A percentile compares a stretch with the other conserved stretches of the same genome.
Evolutionary conservation across 768 basidiomycete genomes (phyloP).

Genomic region (Suillus variegatus): DNA sequence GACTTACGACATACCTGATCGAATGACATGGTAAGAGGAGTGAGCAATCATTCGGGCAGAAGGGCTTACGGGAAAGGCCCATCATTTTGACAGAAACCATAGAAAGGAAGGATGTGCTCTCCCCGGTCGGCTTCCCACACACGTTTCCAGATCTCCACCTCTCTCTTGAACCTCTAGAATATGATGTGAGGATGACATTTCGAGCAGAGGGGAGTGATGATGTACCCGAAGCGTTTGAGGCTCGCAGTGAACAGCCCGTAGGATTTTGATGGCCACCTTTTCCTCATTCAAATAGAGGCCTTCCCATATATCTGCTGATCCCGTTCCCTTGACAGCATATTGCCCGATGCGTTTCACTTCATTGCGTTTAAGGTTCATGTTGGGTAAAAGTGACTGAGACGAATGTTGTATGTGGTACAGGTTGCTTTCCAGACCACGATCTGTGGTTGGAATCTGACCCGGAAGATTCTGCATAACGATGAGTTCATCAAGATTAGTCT

Average conservation of each 20-base stretch:
- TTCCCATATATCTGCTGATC: conserved; percentile 57
- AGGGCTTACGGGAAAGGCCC: conserved; percentile 54
- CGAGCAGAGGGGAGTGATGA: conserved; percentile 1
- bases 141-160: conserved; percentile 55
- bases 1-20: conserved; percentile 55
- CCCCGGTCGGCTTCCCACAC: conserved; percentile 56
- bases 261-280: conserved; percentile 58
- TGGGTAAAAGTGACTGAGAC: conserved; percentile 49
- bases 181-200: neutral
- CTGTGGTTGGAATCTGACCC: conserved; percentile 21
- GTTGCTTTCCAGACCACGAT: conserved; percentile 48
- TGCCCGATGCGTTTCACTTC: conserved; percentile 52
- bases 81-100: conserved; percentile 56
- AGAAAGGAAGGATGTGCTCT: conserved; percentile 55
- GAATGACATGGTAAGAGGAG: conserved; percentile 6
- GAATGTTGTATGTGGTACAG: conserved; percentile 50
- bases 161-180: conserved; percentile 49
- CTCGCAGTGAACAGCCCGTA: conserved; percentile 51
- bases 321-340: conserved; percentile 52
- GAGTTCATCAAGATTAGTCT: conserved; percentile 16
- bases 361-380: conserved; percentile 50
- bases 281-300: conserved; percentile 54
- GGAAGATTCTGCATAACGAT: conserved; percentile 23
- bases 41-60: neutral
- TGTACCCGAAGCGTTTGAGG: conserved; percentile 46